Conservation (phyloP, 768 basidiomycete species). For the Boletus reticulatus region DNA sequence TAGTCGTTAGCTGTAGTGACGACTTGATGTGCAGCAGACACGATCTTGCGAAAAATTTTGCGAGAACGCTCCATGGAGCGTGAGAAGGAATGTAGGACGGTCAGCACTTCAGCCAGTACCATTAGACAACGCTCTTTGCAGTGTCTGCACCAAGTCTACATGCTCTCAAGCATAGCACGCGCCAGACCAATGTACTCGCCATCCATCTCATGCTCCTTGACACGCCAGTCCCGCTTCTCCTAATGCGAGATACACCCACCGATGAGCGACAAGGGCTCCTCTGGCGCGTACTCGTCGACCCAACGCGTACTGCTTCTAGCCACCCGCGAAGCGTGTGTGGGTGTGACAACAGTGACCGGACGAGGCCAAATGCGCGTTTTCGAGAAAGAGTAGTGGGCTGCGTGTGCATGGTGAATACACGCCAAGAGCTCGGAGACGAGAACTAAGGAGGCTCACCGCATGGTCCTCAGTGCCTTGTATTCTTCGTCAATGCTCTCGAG, state of each 20-base stretch:
- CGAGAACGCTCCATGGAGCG: constrained; percentile 5
- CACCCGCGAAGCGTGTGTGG: too few relatives aligned
- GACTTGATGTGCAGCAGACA: background rate
- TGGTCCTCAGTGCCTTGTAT: constrained; percentile 79
- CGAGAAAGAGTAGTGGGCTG: constrained; percentile 88
- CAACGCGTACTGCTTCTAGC: too few relatives aligned
- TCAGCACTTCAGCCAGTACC: too few relatives aligned
- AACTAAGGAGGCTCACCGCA: constrained; percentile 69
- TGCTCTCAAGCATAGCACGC: constrained; percentile 51
- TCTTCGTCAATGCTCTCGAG: constrained; percentile 82
- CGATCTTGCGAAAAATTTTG: background rate
- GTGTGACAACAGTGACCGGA: too few relatives aligned
- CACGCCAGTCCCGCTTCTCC: constrained; percentile 70
- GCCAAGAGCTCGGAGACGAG: too few relatives aligned
- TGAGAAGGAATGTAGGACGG: background rate
- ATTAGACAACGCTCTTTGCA: background rate
- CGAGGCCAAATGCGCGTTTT: constrained; percentile 64
- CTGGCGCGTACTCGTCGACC: too few relatives aligned
- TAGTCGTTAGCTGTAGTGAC: background rate
- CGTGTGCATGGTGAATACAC: background rate
- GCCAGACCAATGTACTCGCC: constrained; percentile 68
- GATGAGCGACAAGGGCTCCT: constrained; percentile 75
- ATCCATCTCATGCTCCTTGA: constrained; percentile 42
- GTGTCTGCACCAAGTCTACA: too few relatives aligned
- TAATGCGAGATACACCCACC: constrained; percentile 77